Evolutionary conservation across 139 green algal species (phyloP).

Genomic region (Pseudopediastrum boryanum): DNA sequence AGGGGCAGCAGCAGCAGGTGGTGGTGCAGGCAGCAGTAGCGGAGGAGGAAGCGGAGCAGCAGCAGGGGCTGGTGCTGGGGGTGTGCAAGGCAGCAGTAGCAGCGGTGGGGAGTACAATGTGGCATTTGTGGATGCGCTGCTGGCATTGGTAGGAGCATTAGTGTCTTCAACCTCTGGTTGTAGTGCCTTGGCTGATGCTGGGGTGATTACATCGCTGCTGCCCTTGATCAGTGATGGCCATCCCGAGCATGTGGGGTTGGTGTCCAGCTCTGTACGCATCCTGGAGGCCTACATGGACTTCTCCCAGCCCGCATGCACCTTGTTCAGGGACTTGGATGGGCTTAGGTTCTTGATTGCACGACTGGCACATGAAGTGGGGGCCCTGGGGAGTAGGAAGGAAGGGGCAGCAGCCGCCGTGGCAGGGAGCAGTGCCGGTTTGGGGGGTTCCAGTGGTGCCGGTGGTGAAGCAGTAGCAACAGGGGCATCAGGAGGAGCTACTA

Average conservation of each 20-base stretch:
- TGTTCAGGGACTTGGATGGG: slow-evolving; percentile 89
- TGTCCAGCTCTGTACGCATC: slow-evolving; percentile 75
- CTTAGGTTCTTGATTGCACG: slow-evolving; percentile 75
- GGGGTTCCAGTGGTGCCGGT: not conserved
- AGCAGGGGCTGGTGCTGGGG: not conserved
- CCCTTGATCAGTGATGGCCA: slow-evolving; percentile 74
- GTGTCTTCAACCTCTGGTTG: slow-evolving; percentile 72
- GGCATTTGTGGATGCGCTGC: slow-evolving; percentile 84
- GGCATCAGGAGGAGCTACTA: not conserved
- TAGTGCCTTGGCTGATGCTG: slow-evolving; percentile 78
- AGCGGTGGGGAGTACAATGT: slow-evolving; percentile 30
- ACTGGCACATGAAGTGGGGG: slow-evolving; percentile 71
- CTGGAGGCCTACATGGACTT: slow-evolving; percentile 94
- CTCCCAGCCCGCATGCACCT: slow-evolving; percentile 54
- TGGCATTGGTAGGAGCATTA: slow-evolving; percentile 80
- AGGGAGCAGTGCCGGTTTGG: not conserved
- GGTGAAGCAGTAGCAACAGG: not conserved
- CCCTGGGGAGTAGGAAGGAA: not conserved
- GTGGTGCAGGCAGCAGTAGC: not conserved
- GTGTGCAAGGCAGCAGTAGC: not conserved
- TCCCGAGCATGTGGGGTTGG: slow-evolving; percentile 68
- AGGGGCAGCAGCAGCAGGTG: not conserved
- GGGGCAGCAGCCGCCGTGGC: not conserved
- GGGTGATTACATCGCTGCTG: slow-evolving; percentile 85
- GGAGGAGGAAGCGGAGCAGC: not conserved